Conservation (phyloP, 805 yeast genomes). For the Kuraishia borneana region DNA sequence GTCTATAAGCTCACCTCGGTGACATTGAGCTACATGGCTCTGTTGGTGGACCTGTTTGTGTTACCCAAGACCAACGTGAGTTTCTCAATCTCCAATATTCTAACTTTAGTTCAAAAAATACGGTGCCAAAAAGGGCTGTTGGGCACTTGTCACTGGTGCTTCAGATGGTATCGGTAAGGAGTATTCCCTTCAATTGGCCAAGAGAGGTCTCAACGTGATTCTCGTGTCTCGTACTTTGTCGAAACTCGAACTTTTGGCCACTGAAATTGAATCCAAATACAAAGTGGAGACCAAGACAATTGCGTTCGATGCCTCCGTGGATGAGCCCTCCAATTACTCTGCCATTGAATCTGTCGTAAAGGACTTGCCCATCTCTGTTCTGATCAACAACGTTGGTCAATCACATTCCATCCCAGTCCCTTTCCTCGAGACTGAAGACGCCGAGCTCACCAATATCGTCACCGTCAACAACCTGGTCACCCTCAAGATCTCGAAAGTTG, state of each 20-base stretch:
- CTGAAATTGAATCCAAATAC: conserved; percentile 49
- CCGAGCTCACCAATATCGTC: conserved; percentile 70
- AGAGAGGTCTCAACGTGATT: conserved; percentile 71
- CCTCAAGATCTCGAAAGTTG: conserved; percentile 68
- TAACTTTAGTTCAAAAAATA: conserved; percentile 37
- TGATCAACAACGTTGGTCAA: conserved; percentile 90
- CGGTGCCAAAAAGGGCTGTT: conserved; percentile 64
- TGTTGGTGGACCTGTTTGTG: conserved; percentile 52
- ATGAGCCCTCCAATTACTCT: conserved; percentile 44
- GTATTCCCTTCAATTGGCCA: conserved; percentile 76
- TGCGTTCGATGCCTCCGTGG: conserved; percentile 71
- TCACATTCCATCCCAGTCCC: conserved; percentile 95
- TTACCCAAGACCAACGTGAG: conserved; percentile 41
- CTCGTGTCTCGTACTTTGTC: conserved; percentile 76
- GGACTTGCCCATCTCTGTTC: conserved; percentile 53
- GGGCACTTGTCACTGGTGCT: conserved; percentile 98
- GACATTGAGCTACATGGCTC: conserved; percentile 35
- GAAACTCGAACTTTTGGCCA: conserved; percentile 57
- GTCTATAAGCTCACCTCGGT: conserved; percentile 43
- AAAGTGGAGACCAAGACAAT: conserved; percentile 53
- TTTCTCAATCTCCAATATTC: conserved; percentile 1
- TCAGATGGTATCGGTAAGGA: conserved; percentile 97
- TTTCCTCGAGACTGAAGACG: conserved; percentile 64
- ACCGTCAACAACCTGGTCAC: conserved; percentile 82
- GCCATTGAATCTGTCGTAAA: conserved; percentile 33